Evolutionary conservation across 2,329 filamentous ascomycete species (phyloP).

Genomic region (Phialocephala subalpina): DNA sequence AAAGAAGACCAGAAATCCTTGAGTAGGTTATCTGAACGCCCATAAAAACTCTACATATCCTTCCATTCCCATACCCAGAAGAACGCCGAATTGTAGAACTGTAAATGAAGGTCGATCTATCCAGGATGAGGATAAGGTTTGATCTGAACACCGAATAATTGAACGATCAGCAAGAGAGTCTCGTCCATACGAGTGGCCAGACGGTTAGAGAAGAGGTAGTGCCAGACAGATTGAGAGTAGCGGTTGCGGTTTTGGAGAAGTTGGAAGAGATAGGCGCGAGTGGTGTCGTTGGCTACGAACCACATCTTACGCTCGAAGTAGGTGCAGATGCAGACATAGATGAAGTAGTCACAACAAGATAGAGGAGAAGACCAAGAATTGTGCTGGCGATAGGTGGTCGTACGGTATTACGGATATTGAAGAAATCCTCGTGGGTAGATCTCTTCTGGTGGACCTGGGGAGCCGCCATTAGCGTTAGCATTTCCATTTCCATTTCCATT

Average conservation of each 20-base stretch:
- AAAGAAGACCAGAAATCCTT: neutral
- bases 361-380: constrained; percentile 4
- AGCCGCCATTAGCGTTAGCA: neutral
- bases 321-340: constrained; percentile 12
- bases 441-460: neutral
- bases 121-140: constrained; percentile 20
- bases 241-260: neutral
- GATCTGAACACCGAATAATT: constrained; percentile 4
- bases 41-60: neutral
- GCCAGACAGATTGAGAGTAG: constrained; percentile 9
- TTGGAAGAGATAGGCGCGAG: constrained; percentile 13
- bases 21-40: constrained; percentile 9
- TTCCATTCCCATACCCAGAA: neutral
- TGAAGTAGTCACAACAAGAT: constrained; percentile 21
- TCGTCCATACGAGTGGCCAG: constrained; percentile 9
- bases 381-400: neutral
- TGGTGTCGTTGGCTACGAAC: constrained; percentile 23
- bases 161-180: neutral
- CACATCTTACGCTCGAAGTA: constrained; percentile 24
- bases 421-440: neutral
- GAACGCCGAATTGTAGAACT: neutral
- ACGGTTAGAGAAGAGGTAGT: neutral
- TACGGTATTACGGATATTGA: neutral
- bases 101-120: constrained; percentile 5
- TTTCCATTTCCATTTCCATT: neutral